phyloP scores from a whole-genome alignment of 345 rosid genomes.

The Aquilaria sinensis region DNA sequence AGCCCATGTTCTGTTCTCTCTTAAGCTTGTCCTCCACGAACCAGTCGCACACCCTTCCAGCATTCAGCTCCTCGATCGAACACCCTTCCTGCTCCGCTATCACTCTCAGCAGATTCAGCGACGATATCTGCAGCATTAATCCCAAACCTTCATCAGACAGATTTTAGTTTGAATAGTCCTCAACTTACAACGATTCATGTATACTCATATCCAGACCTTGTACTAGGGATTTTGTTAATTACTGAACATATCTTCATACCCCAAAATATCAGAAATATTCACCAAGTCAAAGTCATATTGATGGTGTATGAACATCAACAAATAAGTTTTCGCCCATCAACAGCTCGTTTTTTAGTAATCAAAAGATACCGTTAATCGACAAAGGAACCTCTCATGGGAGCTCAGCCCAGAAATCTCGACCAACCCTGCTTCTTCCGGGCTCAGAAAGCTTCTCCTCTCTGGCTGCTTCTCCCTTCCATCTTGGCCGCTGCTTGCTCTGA shows the following conservation, averaged over 20 bases:
- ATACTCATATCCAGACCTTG: too few relatives aligned
- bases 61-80: slow-evolving; percentile 77
- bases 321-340: too few relatives aligned
- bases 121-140: slow-evolving; percentile 52
- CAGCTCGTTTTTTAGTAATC: neutral
- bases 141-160: neutral
- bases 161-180: too few relatives aligned
- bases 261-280: too few relatives aligned
- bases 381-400: slow-evolving; percentile 78
- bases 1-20: slow-evolving; percentile 57
- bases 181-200: too few relatives aligned
- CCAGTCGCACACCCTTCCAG: slow-evolving; percentile 85
- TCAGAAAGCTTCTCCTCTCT: slow-evolving; percentile 49
- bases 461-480: slow-evolving; percentile 29
- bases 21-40: slow-evolving; percentile 73
- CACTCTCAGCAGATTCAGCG: slow-evolving; percentile 72
- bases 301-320: too few relatives aligned
- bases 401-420: slow-evolving; percentile 75
- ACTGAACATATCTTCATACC: too few relatives aligned
- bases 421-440: slow-evolving; percentile 84
- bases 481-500: slow-evolving; percentile 29
- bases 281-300: too few relatives aligned
- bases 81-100: slow-evolving; percentile 81
- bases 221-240: too few relatives aligned
- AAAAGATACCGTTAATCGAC: slow-evolving; percentile 70